Base-by-base conservation (phyloP, 2,329 filamentous ascomycete genomes). In the Aspergillus vadensis region DNA sequence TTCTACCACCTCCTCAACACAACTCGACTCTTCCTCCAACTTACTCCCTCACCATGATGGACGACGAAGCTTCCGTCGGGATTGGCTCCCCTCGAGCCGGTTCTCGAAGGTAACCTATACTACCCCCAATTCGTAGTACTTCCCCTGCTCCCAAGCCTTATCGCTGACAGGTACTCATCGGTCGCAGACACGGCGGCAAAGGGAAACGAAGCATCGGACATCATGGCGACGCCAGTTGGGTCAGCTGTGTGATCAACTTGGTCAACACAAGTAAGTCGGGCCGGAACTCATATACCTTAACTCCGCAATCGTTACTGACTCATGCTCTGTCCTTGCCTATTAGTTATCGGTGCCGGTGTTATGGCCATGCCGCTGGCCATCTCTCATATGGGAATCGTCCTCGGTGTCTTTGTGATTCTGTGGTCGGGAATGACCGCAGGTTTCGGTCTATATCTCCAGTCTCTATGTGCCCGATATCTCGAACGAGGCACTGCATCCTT, bases 291-390 rank as follows among this genome's bases (percentile, higher is more conserved):
- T n/a, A 10, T 2, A 8, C 15, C 17, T 7, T 47, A 10, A 27
- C 23, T 21, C 39, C n/a, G 21, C 7, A 51, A 25, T 30, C 30
- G 58, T 36, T 19, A 48, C 61, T 73, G 32, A 71, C 51, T 6
- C 6, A 10, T 5, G 19, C 19, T 44, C 14, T 3, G 30, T 57
- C 12, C 39, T 56, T 9, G n/a, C 30, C 36, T 49, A 25, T 25
- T 70, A 95, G 91, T 99, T 71, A 87, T 99, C 65, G 95, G 95
- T 59, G 94, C 95, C 38, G 95, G 95, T 57, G 93, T 96, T 2
- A 86, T 99, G 44, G 95, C 94, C 52, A 90, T 97, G 93, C 94
- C 94, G n/a, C 88, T 91, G 5, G 94, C 95, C 48, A 87, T 99
- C 78, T 95, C 92, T 14, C 92, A 97, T 72, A 97, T 98, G 87